phyloP scores from a whole-genome alignment of 805 yeast species.

The Spathaspora gorwiae region DNA sequence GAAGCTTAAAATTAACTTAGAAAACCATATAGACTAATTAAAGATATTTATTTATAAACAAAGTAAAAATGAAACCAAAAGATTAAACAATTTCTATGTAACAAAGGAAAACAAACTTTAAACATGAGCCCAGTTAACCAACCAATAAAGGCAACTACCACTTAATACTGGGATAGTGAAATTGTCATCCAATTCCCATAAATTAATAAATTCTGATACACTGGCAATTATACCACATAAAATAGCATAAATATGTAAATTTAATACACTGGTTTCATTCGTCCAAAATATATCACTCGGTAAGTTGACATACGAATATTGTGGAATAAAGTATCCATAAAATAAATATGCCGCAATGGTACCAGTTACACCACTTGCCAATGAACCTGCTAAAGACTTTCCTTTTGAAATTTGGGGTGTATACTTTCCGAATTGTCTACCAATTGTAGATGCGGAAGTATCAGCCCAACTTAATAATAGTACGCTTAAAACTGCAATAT shows the following conservation, averaged over 20 bases:
- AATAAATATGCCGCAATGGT: constrained; percentile 57
- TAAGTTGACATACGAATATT: constrained; percentile 44
- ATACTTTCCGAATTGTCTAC: constrained; percentile 77
- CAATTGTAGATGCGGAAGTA: constrained; percentile 93
- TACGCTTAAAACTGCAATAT: constrained; percentile 71
- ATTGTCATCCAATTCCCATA: constrained; percentile 82
- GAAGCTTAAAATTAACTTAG: constrained; percentile 11
- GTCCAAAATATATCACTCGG: constrained; percentile 65
- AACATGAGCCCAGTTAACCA: constrained; percentile 25
- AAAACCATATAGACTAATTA: not conserved
- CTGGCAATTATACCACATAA: constrained; percentile 81
- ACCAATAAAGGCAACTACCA: constrained; percentile 54
- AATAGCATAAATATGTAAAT: constrained; percentile 49
- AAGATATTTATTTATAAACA: not conserved
- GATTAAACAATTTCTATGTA: not conserved
- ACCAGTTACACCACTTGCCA: constrained; percentile 81
- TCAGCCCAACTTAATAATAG: constrained; percentile 93
- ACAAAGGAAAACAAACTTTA: not conserved
- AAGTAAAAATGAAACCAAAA: not conserved
- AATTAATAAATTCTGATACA: constrained; percentile 75
- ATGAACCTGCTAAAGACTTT: constrained; percentile 86
- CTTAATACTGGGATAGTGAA: constrained; percentile 90
- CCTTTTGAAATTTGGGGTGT: constrained; percentile 72
- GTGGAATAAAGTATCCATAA: constrained; percentile 72
- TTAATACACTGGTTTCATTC: constrained; percentile 53